phyloP scores from a whole-genome alignment of 2,329 filamentous ascomycete species.

The Chaetomium olivaceum region DNA sequence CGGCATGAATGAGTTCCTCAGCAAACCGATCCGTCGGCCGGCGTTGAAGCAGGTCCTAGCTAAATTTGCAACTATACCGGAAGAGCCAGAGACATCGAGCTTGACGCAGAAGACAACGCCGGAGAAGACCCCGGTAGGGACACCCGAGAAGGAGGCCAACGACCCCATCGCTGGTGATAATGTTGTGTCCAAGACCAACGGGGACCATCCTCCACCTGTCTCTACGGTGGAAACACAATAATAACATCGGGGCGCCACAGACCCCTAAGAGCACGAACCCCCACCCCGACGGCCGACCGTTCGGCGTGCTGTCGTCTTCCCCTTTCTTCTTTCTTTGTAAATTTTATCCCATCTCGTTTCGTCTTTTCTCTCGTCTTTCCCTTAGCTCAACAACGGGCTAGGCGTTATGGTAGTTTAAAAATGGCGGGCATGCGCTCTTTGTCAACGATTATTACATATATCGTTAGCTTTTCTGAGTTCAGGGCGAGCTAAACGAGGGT shows the following conservation, averaged over 20 bases:
- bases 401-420: constrained; percentile 7
- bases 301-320: no score
- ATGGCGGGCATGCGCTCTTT: not conserved
- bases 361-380: not conserved
- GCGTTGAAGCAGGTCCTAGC: constrained; percentile 83
- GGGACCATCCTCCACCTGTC: not conserved
- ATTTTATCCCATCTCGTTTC: not conserved
- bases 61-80: constrained; percentile 78
- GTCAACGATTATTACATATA: not conserved
- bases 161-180: constrained; percentile 20
- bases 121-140: constrained; percentile 29
- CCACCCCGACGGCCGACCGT: not conserved
- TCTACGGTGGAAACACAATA: constrained; percentile 8
- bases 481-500: not conserved
- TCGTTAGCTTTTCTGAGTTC: not conserved
- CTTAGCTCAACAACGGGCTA: not conserved
- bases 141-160: constrained; percentile 18
- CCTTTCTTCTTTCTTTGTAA: not conserved
- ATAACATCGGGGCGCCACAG: not conserved
- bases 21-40: constrained; percentile 74
- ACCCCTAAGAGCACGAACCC: not conserved
- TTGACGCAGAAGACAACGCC: constrained; percentile 39
- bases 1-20: constrained; percentile 89
- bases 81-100: constrained; percentile 58
- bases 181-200: constrained; percentile 20